These are phyloP conservation scores for Phytophthora cactorum DNA, from an alignment of 352 stramenopile genomes.

Conservation along the genomic window DNA sequence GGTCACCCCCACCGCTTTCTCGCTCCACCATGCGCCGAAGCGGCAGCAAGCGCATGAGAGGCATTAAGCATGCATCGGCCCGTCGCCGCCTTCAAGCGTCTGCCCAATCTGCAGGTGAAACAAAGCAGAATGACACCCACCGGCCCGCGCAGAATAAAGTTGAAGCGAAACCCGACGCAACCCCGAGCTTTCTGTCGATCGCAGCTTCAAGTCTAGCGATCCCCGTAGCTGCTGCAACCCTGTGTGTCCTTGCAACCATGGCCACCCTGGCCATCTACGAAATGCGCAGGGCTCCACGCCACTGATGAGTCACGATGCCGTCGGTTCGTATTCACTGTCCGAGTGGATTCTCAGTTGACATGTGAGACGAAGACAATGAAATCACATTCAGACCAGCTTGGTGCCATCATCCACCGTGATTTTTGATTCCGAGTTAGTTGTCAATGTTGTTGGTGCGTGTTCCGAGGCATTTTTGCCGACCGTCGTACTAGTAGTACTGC, in stretches of 20 bases:
- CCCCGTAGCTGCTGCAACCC: slow-evolving; percentile 35
- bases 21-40: slow-evolving; percentile 12
- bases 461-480: no score
- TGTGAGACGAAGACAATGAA: background rate
- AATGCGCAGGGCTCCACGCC: slow-evolving; percentile 29
- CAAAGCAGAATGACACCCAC: background rate
- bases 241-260: slow-evolving; percentile 41
- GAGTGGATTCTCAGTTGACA: slow-evolving; percentile 14
- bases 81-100: slow-evolving; percentile 8
- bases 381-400: background rate
- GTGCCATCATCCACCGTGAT: background rate
- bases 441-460: no score
- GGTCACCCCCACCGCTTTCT: slow-evolving; percentile 20
- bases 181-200: slow-evolving; percentile 16
- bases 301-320: slow-evolving; percentile 19
- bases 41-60: slow-evolving; percentile 19
- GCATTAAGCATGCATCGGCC: slow-evolving; percentile 9
- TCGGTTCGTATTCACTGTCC: background rate
- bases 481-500: no score
- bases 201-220: slow-evolving; percentile 32
- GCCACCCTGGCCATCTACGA: slow-evolving; percentile 35
- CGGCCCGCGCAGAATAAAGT: slow-evolving; percentile 1
- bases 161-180: slow-evolving; percentile 8
- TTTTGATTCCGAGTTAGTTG: background rate
- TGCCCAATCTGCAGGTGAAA: slow-evolving; percentile 14